These are phyloP conservation scores for Zygoascus meyerae DNA, from an alignment of 1,139 yeast species.

Conservation along the genomic window DNA sequence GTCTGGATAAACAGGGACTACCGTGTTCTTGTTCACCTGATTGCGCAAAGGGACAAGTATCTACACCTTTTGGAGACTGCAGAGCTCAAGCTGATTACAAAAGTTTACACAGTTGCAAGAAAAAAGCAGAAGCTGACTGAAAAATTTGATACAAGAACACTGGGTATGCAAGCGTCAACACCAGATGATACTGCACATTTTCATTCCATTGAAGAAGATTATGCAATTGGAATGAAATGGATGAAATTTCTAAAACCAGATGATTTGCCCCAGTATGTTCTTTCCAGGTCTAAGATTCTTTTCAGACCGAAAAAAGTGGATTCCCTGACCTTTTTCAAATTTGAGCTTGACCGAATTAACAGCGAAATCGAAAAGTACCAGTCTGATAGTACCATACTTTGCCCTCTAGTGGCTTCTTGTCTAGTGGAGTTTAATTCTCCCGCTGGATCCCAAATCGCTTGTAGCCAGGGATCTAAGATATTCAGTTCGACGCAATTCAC, in stretches of 20 bases:
- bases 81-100: conserved; percentile 13
- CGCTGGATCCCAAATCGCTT: conserved; percentile 30
- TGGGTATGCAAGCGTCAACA: background rate
- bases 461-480: conserved; percentile 24
- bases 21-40: conserved; percentile 18
- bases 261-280: conserved; percentile 18
- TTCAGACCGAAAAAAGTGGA: conserved; percentile 10
- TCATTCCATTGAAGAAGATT: conserved; percentile 2
- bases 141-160: background rate
- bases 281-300: background rate
- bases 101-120: background rate
- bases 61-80: conserved; percentile 22
- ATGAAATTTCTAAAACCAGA: conserved; percentile 17
- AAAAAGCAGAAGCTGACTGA: background rate
- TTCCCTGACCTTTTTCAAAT: conserved; percentile 21
- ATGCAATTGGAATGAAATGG: conserved; percentile 26
- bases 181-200: background rate
- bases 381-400: conserved; percentile 14
- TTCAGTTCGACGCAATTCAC: background rate
- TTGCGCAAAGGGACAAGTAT: conserved; percentile 17
- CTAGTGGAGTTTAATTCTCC: conserved; percentile 31
- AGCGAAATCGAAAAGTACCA: conserved; percentile 24
- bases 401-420: conserved; percentile 26
- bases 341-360: conserved; percentile 26
- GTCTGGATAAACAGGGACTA: conserved; percentile 32